Evolutionary conservation across 768 basidiomycete species (phyloP), one percentile per base, ranked within the genome.

Genomic region (Pleurotus sapidus): DNA sequence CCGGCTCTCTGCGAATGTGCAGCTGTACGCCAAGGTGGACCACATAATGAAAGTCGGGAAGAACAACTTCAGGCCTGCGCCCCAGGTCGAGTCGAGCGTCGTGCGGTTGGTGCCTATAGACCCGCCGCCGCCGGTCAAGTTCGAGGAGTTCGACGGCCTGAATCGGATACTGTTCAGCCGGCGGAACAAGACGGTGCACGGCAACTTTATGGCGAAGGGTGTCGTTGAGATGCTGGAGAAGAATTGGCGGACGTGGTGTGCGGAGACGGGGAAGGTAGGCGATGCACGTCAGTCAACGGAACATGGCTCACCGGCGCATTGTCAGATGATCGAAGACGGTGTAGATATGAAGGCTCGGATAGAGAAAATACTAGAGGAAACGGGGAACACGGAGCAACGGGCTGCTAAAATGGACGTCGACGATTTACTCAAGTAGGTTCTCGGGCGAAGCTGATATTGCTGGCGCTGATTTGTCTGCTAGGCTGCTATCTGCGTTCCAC

Each of bases 131-230:
- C 94, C 95, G 0, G 84, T 99, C 59, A 86, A 87, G 68, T 99
- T 98, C 62, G 95, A 95, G 65, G 97, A 99, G 72, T 98, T 98
- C 67, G 97, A 99, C 68, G 97, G 97, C 1, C 78, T 99, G 61
- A 91, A 86, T 48, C 81, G 97, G 45, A 94, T 98, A 56, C 74
- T 97, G 39, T 98, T 98, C 68, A 86, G 86, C 25, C 76, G 96
- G 59, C 82, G 89, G 63, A 98, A 98, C 69, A 98, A 97, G 74
- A 93, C 86, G 5, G 76, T 93, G 0, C 84, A 94, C 65, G 94
- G 88, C 8, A 92, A 87, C 63, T 98, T 99, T 68, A 84, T 84
- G 77, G 95, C 95, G 15, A 96, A 93, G 68, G 97, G 96, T 4
- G 94, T 99, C 30, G 81, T 91, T 68, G 90, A 94, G 64, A 91